Evolutionary conservation across 176 grass and related monocot genomes (phyloP), one percentile per base, ranked within the genome.

Genomic region (Phoenix roebelenii): DNA sequence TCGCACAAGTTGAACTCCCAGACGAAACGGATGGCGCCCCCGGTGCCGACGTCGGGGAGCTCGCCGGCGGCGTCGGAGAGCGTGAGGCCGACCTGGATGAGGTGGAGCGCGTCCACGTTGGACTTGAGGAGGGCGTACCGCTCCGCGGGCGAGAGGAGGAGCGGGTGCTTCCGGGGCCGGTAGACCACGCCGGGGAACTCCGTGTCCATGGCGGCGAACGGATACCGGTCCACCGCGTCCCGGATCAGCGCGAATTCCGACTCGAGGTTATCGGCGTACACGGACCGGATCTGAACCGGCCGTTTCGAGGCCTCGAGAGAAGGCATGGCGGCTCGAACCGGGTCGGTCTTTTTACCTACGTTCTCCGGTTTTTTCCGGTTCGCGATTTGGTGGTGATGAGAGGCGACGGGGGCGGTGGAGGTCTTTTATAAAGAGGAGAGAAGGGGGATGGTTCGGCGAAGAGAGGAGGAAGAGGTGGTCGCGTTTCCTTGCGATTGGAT

Each of bases 1-100:
- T 98, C 93, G 14, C 32, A 20, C 28, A 98, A 89, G 82, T 98
- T 98, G 70, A 98, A 74, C 50, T 98, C 70, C 87, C 89, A 98
- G 15, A 92, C 26, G 51, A 23, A 73, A 5, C 57, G 26, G 6
- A 18, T 5, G 71, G 50, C 0, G 68, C 60, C 3, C 66, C 32
- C 0, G 83, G 18, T 4, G 23, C 4, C 5, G 75, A 54, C 72
- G 4, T 51, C 73, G 3, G 81, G 78, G 3, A 83, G 65, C 10
- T 68, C 55, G 1, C 65, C 65, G 9, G 17, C 65, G 17, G 65
- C 26, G 65, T 68, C 48, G 3, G 93, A 85, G 72, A 98, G 77
- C 54, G 73, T 48, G 51, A 98, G 73, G 0, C 93, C 93, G 0
- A 95, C 75, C 74, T 98, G 93, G 75, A 98, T 85, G 26, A 98